Base-by-base conservation (phyloP, 2,329 filamentous ascomycete species). In the Alternaria alternata region DNA sequence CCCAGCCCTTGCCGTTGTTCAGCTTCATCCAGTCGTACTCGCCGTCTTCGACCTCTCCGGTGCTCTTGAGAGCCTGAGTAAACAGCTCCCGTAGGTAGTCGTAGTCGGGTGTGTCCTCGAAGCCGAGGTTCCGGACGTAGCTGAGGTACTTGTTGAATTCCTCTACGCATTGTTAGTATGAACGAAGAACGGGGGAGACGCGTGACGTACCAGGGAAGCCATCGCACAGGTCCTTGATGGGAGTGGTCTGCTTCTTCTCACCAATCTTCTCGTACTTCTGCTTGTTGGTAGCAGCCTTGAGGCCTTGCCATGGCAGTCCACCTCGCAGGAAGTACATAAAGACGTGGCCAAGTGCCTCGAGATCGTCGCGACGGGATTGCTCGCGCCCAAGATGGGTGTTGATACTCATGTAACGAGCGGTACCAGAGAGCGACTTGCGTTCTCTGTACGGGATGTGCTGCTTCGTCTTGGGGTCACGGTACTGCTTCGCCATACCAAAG, bases 11-110 rank as follows among this genome's bases (percentile, higher is more conserved):
- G 70, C 90, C 90, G 81, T 93, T 92, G 84, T 93, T 95, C 71
- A 97, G 86, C 86, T 97, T 97, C 93, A 98, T 97, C 95, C 95
- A 99, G 83, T 99, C 95, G 80, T 98, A 99, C 79, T 98, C 94
- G 75, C 95, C 95, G 80, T 99, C 95, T 78, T 98, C 95, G 8
- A 97, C 90, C 73, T 97, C 94, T 57, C 94, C 94, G 2, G 91
- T 91, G 78, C 93, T 94, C 87, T 97, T 97, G 66, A 98, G 86
- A 20, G 94, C 93, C 81, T 97, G 92, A 1, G 94, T 97, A 83
- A 99, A 97, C 57, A 99, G 88, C 75, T 97, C 94, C 49, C 95
- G 91, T 59, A 98, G 87, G 81, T 97, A 97, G 79, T 98, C 95
- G 82, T 99, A 99, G 81, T 99, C 95, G 28, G 95, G 95, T 0